These are phyloP conservation scores for Letharia lupina DNA, from an alignment of 495 filamentous ascomycete species.

Conservation along the genomic window DNA sequence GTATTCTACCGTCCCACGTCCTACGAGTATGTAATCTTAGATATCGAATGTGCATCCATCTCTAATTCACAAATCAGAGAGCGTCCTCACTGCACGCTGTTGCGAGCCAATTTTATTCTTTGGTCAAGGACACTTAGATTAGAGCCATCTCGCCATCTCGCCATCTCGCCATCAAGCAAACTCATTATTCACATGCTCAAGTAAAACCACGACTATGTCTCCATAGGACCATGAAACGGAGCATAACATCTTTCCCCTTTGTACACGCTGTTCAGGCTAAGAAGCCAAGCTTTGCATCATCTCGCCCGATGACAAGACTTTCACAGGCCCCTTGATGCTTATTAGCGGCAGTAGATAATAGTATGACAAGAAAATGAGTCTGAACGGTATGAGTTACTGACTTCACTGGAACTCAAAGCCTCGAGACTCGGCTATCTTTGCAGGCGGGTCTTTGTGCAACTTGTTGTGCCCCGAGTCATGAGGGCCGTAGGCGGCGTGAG, in stretches of 20 bases:
- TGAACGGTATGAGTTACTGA: neutral
- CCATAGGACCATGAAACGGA: neutral
- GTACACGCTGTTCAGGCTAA: neutral
- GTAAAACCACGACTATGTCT: neutral
- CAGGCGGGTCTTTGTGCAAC: slow-evolving; percentile 21
- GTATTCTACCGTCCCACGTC: too few species aligned
- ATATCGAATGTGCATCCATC: neutral
- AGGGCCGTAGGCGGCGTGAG: slow-evolving; percentile 22
- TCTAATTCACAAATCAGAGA: neutral
- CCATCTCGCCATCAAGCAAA: neutral
- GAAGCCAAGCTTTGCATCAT: neutral
- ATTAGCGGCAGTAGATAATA: neutral
- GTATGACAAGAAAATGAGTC: neutral
- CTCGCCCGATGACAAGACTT: neutral
- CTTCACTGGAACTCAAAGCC: slow-evolving; percentile 5
- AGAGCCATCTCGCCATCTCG: too few species aligned
- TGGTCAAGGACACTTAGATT: neutral
- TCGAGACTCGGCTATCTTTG: slow-evolving; percentile 18
- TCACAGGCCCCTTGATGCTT: neutral
- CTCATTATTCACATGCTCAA: neutral
- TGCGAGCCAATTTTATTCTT: too few species aligned
- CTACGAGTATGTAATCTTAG: too few species aligned
- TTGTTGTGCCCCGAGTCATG: slow-evolving; percentile 20
- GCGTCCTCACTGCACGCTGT: neutral
- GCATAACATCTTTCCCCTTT: neutral